phyloP scores from a whole-genome alignment of 306 rosid genomes.

The Chamaecrista fasciculata region DNA sequence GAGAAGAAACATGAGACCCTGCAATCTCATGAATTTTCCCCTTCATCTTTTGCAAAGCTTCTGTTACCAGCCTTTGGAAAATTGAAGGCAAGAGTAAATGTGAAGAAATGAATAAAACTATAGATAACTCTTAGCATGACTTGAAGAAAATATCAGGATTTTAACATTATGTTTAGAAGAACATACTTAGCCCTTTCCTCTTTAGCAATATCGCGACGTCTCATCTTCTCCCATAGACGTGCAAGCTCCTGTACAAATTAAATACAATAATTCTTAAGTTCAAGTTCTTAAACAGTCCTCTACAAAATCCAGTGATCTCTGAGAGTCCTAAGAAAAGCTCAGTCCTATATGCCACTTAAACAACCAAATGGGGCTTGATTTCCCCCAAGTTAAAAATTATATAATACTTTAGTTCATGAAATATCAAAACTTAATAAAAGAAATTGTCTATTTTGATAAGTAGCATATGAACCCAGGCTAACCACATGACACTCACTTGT shows the following conservation, averaged over 20 bases:
- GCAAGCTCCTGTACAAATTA: slow-evolving; percentile 68
- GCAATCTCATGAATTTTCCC: slow-evolving; percentile 92
- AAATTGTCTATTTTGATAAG: neutral
- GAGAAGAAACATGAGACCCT: slow-evolving; percentile 86
- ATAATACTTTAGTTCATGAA: slow-evolving; percentile 5
- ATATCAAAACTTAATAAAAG: neutral
- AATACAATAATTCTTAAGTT: neutral
- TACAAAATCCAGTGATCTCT: neutral
- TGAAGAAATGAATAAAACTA: neutral
- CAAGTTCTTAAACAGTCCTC: neutral
- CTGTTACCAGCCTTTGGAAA: slow-evolving; percentile 61
- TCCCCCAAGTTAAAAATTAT: neutral
- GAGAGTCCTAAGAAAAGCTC: neutral
- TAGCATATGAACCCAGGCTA: neutral
- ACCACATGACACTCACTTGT: slow-evolving; percentile 45
- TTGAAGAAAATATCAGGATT: neutral
- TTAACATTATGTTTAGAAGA: neutral
- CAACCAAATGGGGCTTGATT: neutral
- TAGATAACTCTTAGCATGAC: neutral
- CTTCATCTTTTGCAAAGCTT: slow-evolving; percentile 87
- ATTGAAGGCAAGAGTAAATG: neutral
- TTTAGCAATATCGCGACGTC: slow-evolving; percentile 67
- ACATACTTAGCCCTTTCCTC: slow-evolving; percentile 84
- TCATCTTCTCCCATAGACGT: slow-evolving; percentile 91
- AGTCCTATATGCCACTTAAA: neutral